Evolutionary conservation across 768 basidiomycete genomes (phyloP).

Genomic region (Leccinellum rugosiceps): DNA sequence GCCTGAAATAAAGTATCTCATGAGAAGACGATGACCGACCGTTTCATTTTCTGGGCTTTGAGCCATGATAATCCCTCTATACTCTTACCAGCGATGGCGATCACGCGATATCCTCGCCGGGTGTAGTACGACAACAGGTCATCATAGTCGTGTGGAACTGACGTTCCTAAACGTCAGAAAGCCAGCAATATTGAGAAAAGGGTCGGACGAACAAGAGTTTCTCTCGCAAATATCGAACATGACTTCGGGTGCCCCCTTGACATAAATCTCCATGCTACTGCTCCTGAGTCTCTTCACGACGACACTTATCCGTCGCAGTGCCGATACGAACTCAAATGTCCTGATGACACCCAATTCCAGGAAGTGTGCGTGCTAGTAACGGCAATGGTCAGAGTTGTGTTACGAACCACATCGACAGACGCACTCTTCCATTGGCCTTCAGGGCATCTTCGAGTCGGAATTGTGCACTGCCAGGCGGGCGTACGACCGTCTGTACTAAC

Average conservation of each 20-base stretch:
- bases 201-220: conserved; percentile 72
- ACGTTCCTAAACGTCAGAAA: conserved; percentile 12
- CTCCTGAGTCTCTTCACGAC: conserved; percentile 95
- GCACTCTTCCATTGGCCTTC: conserved; percentile 75
- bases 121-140: conserved; percentile 97
- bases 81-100: conserved; percentile 96
- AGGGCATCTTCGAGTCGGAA: conserved; percentile 94
- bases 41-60: conserved; percentile 93
- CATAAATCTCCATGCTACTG: conserved; percentile 94
- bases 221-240: conserved; percentile 94
- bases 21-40: conserved; percentile 44
- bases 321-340: conserved; percentile 94
- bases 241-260: conserved; percentile 99
- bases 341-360: conserved; percentile 94
- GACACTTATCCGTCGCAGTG: conserved; percentile 94
- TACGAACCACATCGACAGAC: conserved; percentile 9
- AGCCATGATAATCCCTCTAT: conserved; percentile 94
- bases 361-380: conserved; percentile 85
- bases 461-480: conserved; percentile 89
- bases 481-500: conserved; percentile 92
- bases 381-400: neutral
- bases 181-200: neutral
- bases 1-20: neutral
- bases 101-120: conserved; percentile 93
- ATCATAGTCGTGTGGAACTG: conserved; percentile 95